Conservation (phyloP, 306 rosid genomes). For the Quercus alba region DNA sequence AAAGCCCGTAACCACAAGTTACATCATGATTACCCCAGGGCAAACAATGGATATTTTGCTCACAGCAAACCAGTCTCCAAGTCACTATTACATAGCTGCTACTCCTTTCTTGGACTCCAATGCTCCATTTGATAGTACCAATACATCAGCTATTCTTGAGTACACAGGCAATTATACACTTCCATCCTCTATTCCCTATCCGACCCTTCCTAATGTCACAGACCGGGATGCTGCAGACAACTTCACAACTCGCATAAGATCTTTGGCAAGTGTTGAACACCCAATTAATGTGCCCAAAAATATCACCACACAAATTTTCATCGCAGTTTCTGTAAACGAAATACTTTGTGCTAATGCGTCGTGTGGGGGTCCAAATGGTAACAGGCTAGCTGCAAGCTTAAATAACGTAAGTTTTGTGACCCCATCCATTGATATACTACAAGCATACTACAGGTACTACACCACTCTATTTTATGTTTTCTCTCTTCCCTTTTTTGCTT, state of each 20-base stretch:
- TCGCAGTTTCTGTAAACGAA: constrained; percentile 25
- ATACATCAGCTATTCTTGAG: constrained; percentile 29
- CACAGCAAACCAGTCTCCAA: constrained; percentile 22
- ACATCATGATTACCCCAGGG: constrained; percentile 44
- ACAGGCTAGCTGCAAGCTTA: constrained; percentile 20
- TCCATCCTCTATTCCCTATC: constrained; percentile 13
- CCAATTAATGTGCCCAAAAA: constrained; percentile 25
- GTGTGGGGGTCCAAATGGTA: constrained; percentile 24
- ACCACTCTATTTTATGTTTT: neutral
- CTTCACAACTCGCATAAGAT: constrained; percentile 10
- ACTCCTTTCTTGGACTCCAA: constrained; percentile 12
- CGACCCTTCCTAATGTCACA: constrained; percentile 18
- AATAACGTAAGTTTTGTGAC: constrained; percentile 34
- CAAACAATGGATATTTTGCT: constrained; percentile 49
- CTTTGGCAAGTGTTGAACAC: constrained; percentile 31
- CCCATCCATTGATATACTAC: constrained; percentile 20
- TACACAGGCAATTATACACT: constrained; percentile 17
- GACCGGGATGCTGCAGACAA: constrained; percentile 6
- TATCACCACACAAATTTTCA: constrained; percentile 15
- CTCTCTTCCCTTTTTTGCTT: neutral
- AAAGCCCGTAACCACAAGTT: constrained; percentile 27
- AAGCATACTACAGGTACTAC: constrained; percentile 34
- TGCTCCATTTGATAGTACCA: neutral
- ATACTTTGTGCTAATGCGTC: constrained; percentile 16
- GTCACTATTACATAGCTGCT: constrained; percentile 33